A percentile compares a stretch with the other conserved stretches of the same genome.
phyloP scores from a whole-genome alignment of 345 rosid species.

The Arabidopsis arenosa region DNA sequence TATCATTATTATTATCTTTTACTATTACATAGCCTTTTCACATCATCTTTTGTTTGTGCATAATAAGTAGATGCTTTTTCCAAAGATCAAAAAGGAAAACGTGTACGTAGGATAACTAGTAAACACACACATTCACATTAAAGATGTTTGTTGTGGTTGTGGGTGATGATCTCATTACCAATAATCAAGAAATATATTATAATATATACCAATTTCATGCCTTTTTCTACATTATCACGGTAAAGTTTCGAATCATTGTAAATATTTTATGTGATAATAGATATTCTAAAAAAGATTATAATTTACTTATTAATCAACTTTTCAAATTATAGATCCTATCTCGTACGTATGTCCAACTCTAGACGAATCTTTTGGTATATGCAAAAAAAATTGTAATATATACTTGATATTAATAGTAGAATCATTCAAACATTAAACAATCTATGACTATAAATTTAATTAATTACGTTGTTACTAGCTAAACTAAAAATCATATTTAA shows the following conservation, averaged over 20 bases:
- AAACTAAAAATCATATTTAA: neutral
- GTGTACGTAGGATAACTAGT: slow-evolving; percentile 32
- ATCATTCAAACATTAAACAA: neutral
- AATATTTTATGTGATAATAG: neutral
- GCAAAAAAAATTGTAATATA: neutral
- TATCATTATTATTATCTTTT: neutral
- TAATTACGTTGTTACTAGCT: neutral
- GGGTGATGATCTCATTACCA: slow-evolving; percentile 40
- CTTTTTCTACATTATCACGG: neutral
- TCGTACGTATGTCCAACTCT: neutral
- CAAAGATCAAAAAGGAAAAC: slow-evolving; percentile 34
- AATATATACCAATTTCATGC: neutral
- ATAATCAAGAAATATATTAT: slow-evolving; percentile 3
- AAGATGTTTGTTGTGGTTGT: slow-evolving; percentile 40
- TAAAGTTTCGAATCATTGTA: neutral
- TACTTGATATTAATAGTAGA: neutral
- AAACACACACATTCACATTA: slow-evolving; percentile 36
- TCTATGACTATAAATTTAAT: neutral
- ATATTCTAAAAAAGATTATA: neutral
- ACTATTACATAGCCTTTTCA: slow-evolving; percentile 15
- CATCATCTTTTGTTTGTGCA: slow-evolving; percentile 34
- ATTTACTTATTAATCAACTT: neutral
- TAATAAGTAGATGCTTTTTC: slow-evolving; percentile 41
- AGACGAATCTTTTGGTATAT: neutral
- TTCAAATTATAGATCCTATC: neutral